Evolutionary conservation across 179 eudicot genomes (phyloP), one percentile per base, ranked within the genome.

Genomic region (Silene coronaria): DNA sequence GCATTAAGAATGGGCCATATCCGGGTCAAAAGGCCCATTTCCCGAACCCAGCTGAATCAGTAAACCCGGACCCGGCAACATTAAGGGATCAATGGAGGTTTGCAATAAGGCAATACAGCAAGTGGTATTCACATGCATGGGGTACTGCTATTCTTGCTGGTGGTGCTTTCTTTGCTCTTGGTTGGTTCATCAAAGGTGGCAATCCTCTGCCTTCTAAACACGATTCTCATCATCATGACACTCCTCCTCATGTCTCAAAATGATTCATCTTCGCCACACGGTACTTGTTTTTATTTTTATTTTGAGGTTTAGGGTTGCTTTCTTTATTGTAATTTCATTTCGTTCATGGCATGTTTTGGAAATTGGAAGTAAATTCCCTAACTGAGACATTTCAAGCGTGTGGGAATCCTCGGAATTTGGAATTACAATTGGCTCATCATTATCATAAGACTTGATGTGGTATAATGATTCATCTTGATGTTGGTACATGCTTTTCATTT

Each of bases 91-190:
- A 96, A 76, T 96, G 99, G 99, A 87, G 82, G 82, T 96, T 74
- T 77, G 99, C 99, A 2, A 88, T 85, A 23, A 84, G 83, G 75
- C 98, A 93, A 80, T 96, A 93, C 86, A 90, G 96, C 67, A 84
- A 77, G 73, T 96, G 99, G 99, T 96, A 96, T 77, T 91, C 99
- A 19, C 96, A 91, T 38, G 99, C 99, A 22, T 96, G 99, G 99
- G 99, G 99, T 12, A 88, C 98, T 23, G 99, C 99, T 68, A 96
- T 96, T 63, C 87, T 96, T 32, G 99, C 99, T 11, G 99, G 99
- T 7, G 81, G 85, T 17, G 89, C 98, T 13, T 93, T 93, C 78
- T 96, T 91, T 77, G 99, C 99, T 46, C 91, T 96, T 8, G 99
- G 99, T 75, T 96, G 99, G 99, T 45, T 91, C 76, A 86, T 93